Evolutionary conservation across 1,139 yeast genomes (phyloP).

Genomic region (Kodamaea sp.): DNA sequence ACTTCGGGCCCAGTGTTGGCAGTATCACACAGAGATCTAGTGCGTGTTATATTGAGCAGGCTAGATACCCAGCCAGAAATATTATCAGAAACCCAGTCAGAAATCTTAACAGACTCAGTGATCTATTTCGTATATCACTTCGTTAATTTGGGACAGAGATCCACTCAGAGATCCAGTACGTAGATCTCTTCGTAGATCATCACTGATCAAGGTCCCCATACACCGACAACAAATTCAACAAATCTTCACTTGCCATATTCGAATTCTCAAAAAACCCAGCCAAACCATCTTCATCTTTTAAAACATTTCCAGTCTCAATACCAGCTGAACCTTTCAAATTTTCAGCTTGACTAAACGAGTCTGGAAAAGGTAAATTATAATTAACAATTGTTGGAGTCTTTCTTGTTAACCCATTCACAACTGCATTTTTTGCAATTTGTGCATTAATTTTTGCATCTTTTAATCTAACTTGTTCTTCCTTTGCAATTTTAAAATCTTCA

Average conservation of each 20-base stretch:
- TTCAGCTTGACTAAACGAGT: slow-evolving; percentile 8
- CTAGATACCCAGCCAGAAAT: no score
- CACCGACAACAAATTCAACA: slow-evolving; percentile 35
- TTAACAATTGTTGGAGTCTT: slow-evolving; percentile 3
- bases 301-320: not conserved
- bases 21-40: no score
- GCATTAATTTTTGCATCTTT: slow-evolving; percentile 11
- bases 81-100: no score
- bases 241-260: slow-evolving; percentile 29
- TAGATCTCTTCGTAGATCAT: no score
- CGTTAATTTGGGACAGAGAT: no score
- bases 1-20: no score
- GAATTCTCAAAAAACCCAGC: slow-evolving; percentile 11
- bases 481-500: slow-evolving; percentile 42
- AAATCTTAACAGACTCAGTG: no score
- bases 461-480: slow-evolving; percentile 28
- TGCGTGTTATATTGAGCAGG: no score
- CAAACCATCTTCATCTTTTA: not conserved
- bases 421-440: slow-evolving; percentile 4
- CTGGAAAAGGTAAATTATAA: slow-evolving; percentile 13
- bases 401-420: slow-evolving; percentile 2
- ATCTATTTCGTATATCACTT: no score
- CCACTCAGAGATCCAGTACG: no score
- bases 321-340: not conserved
- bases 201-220: slow-evolving; percentile 37